A percentile compares a stretch with the other conserved stretches of the same genome.
These are phyloP conservation scores for Mucor piriformis DNA, from an alignment of 371 early-diverging fungal species.

Conservation along the genomic window DNA sequence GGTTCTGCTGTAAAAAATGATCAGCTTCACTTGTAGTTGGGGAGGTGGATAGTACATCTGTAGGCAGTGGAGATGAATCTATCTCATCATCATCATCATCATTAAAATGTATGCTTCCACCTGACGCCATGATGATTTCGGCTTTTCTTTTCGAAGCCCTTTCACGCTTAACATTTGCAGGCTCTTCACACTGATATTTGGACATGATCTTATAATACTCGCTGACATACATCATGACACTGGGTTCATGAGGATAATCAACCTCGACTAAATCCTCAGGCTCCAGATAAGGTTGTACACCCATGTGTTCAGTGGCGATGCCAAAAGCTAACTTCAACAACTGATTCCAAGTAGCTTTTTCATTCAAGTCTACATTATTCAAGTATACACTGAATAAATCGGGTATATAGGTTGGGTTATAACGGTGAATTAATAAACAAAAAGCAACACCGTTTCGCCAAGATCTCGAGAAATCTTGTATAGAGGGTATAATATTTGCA, in stretches of 20 bases:
- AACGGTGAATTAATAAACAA: conserved; percentile 71
- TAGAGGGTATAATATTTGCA: conserved; percentile 58
- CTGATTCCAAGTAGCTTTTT: conserved; percentile 39
- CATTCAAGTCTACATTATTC: conserved; percentile 23
- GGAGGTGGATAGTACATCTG: not conserved
- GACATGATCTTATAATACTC: conserved; percentile 55
- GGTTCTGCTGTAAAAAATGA: not conserved
- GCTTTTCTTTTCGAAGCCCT: conserved; percentile 32
- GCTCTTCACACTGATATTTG: conserved; percentile 25
- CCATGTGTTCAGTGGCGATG: conserved; percentile 37
- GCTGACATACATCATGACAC: conserved; percentile 56
- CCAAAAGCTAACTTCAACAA: conserved; percentile 42
- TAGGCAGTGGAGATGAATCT: not conserved
- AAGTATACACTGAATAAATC: conserved; percentile 50
- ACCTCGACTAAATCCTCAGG: conserved; percentile 54
- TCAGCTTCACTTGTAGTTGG: not conserved
- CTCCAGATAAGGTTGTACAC: conserved; percentile 46
- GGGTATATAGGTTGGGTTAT: conserved; percentile 66
- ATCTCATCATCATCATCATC: conserved; percentile 1
- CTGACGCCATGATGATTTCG: conserved; percentile 35
- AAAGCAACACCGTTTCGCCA: conserved; percentile 81
- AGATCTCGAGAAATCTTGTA: conserved; percentile 69
- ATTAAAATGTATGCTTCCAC: conserved; percentile 10
- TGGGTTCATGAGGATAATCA: conserved; percentile 51
- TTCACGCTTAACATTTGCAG: conserved; percentile 18